These are phyloP conservation scores for Parasarocladium wereldwijsianum DNA, from an alignment of 2,329 filamentous ascomycete species.

Conservation along the genomic window DNA sequence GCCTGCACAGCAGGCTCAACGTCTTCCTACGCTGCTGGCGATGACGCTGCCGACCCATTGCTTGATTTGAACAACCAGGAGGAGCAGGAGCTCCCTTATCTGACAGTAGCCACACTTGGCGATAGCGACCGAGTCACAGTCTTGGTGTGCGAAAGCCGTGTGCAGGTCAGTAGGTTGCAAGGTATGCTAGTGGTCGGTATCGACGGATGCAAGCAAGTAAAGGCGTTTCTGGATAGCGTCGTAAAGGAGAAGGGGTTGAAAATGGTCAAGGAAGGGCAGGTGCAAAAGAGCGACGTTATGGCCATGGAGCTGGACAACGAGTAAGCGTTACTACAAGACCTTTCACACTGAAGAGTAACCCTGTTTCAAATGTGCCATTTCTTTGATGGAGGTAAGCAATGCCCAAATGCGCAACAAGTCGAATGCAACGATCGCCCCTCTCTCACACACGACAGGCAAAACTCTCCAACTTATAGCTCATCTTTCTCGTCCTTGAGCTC, in stretches of 20 bases:
- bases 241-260: constrained; percentile 56
- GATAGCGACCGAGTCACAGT: constrained; percentile 62
- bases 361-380: too few relatives aligned
- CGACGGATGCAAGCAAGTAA: constrained; percentile 79
- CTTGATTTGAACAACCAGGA: constrained; percentile 68
- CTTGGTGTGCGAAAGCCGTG: constrained; percentile 72
- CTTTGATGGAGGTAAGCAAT: too few relatives aligned
- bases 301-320: constrained; percentile 34
- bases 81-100: constrained; percentile 74
- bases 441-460: neutral
- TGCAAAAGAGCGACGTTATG: constrained; percentile 31
- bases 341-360: too few relatives aligned
- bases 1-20: constrained; percentile 80
- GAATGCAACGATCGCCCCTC: too few relatives aligned
- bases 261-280: constrained; percentile 43
- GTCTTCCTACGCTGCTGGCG: constrained; percentile 46
- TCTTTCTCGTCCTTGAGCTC: constrained; percentile 22
- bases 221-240: constrained; percentile 65
- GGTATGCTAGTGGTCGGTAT: constrained; percentile 87
- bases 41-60: constrained; percentile 60
- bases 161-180: constrained; percentile 71
- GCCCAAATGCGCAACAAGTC: too few relatives aligned
- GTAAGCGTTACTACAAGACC: too few relatives aligned
- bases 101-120: constrained; percentile 74
- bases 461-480: constrained; percentile 26